phyloP scores from a whole-genome alignment of 1,139 yeast genomes.

The Blastobotrys illinoisensis region DNA sequence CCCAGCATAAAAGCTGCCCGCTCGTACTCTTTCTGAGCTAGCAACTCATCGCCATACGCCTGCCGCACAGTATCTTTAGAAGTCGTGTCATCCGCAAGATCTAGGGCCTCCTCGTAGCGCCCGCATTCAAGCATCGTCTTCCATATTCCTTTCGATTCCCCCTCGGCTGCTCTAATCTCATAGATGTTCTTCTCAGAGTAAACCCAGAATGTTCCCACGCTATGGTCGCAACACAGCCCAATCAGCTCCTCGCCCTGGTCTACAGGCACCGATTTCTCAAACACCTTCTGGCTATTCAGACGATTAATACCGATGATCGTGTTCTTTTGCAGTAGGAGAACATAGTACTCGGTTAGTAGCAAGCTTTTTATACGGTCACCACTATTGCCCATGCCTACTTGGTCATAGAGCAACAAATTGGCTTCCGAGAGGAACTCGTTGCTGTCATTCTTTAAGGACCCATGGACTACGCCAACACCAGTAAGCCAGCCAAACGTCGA shows the following conservation, averaged over 20 bases:
- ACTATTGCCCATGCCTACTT: slow-evolving; percentile 33
- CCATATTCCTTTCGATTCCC: slow-evolving; percentile 78
- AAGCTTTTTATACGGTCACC: slow-evolving; percentile 3
- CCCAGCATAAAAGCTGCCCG: slow-evolving; percentile 66
- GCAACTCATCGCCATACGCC: slow-evolving; percentile 58
- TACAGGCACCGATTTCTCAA: slow-evolving; percentile 38
- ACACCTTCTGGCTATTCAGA: slow-evolving; percentile 44
- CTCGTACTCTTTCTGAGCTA: slow-evolving; percentile 32
- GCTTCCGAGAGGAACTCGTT: slow-evolving; percentile 28
- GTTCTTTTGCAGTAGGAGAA: slow-evolving; percentile 42
- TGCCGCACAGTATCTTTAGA: slow-evolving; percentile 52
- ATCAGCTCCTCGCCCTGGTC: slow-evolving; percentile 41
- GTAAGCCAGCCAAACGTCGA: slow-evolving; percentile 42
- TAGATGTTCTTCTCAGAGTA: slow-evolving; percentile 47
- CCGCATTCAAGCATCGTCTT: slow-evolving; percentile 56
- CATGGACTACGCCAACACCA: slow-evolving; percentile 42
- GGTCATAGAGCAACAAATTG: slow-evolving; percentile 38
- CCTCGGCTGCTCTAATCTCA: slow-evolving; percentile 57
- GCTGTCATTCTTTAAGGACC: slow-evolving; percentile 26
- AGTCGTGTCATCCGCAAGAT: slow-evolving; percentile 39
- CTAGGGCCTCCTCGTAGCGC: slow-evolving; percentile 64
- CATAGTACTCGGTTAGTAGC: slow-evolving; percentile 48
- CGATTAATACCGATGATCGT: slow-evolving; percentile 43
- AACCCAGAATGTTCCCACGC: slow-evolving; percentile 55
- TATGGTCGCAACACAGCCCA: slow-evolving; percentile 58